Percentiles rank a stretch among this genome's conserved stretches.
Evolutionary conservation across 805 yeast species (phyloP).

Genomic region (Torulaspora maleeae): DNA sequence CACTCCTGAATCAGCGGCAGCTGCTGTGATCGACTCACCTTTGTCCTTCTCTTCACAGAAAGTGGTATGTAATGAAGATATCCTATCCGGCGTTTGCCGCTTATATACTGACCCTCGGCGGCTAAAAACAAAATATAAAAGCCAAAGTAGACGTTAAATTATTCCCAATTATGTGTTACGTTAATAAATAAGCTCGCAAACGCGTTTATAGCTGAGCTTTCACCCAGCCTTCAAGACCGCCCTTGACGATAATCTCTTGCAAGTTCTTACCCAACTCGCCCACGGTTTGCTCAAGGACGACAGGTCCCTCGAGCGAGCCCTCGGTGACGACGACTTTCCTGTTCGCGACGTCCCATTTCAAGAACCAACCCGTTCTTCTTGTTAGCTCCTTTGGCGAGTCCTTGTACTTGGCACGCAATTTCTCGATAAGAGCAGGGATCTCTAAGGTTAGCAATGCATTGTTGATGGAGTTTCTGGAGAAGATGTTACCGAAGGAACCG

Average conservation of each 20-base stretch:
- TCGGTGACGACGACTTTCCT: constrained; percentile 79
- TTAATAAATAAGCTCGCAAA: background rate
- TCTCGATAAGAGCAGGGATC: constrained; percentile 78
- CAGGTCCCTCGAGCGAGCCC: constrained; percentile 43
- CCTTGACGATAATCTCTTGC: constrained; percentile 94
- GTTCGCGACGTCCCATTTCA: constrained; percentile 87
- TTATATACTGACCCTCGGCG: constrained; percentile 1
- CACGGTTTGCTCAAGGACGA: constrained; percentile 76
- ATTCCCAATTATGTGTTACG: background rate
- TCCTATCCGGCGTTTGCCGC: background rate
- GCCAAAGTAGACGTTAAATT: background rate
- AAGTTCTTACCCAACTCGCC: constrained; percentile 93
- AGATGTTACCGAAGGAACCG: constrained; percentile 96
- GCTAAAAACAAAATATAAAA: background rate
- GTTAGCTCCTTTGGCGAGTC: constrained; percentile 65
- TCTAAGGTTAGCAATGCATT: constrained; percentile 92
- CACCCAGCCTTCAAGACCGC: constrained; percentile 99
- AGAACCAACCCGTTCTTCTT: constrained; percentile 89
- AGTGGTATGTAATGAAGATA: background rate
- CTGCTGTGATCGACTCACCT: background rate
- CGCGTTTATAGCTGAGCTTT: constrained; percentile 47
- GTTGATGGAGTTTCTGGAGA: constrained; percentile 92
- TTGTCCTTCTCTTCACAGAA: background rate
- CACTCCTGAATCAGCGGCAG: no score
- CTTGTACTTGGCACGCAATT: constrained; percentile 64